phyloP scores from a whole-genome alignment of 1,284 basidiomycete genomes.

The Pseudozyma sp. region DNA sequence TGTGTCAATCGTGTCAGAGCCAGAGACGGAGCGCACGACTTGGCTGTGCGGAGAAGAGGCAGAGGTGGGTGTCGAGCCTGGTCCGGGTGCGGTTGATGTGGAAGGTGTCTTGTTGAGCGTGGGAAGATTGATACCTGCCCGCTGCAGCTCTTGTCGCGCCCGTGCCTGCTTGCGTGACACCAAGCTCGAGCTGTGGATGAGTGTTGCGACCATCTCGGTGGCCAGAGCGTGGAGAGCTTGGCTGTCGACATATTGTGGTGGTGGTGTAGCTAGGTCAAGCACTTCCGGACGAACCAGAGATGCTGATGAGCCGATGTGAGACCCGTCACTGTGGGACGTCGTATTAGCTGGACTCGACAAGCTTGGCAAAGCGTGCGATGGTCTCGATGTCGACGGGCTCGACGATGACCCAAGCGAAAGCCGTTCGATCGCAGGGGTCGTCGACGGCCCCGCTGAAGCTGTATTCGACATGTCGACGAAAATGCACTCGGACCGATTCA shows the following conservation, averaged over 20 bases:
- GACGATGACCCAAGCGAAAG: constrained; percentile 38
- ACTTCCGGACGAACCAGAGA: constrained; percentile 49
- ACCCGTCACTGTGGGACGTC: constrained; percentile 12
- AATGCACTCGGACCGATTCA: background rate
- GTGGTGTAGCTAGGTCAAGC: constrained; percentile 68
- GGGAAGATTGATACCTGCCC: constrained; percentile 32
- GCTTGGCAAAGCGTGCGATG: constrained; percentile 42
- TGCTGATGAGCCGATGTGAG: constrained; percentile 22
- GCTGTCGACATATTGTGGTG: constrained; percentile 75
- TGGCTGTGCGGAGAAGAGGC: constrained; percentile 14
- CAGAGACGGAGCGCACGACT: constrained; percentile 40
- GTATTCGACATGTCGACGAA: constrained; percentile 25
- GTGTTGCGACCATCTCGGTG: constrained; percentile 75
- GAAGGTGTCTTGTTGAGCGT: constrained; percentile 3
- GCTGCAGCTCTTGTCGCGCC: constrained; percentile 69
- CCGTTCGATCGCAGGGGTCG: constrained; percentile 29
- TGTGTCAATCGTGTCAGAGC: constrained; percentile 38
- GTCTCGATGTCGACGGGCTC: constrained; percentile 20
- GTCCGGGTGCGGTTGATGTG: constrained; percentile 4
- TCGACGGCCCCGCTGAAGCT: constrained; percentile 8
- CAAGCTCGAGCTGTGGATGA: constrained; percentile 52
- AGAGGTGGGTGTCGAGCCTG: constrained; percentile 1
- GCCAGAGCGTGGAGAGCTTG: constrained; percentile 85
- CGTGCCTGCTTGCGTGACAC: constrained; percentile 71
- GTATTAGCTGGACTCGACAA: constrained; percentile 13